These are phyloP conservation scores for Fusarium buxicola DNA, from an alignment of 2,329 filamentous ascomycete species.

Conservation along the genomic window DNA sequence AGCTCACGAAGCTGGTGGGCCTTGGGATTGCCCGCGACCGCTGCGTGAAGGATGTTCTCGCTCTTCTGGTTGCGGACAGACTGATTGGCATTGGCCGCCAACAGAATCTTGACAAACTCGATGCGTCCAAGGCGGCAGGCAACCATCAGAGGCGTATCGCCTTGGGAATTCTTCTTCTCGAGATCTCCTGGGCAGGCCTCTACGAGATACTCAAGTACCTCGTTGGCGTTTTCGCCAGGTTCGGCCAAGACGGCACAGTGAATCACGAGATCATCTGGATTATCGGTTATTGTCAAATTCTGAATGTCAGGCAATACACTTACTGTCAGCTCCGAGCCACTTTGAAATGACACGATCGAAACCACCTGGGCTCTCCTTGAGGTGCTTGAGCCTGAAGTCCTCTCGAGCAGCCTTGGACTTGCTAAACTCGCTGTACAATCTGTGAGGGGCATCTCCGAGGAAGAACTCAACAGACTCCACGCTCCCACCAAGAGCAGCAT, in stretches of 20 bases:
- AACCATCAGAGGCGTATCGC: slow-evolving; percentile 75
- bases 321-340: slow-evolving; percentile 72
- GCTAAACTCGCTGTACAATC: slow-evolving; percentile 76
- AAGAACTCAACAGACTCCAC: slow-evolving; percentile 83
- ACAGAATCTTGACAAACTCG: slow-evolving; percentile 69
- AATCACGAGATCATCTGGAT: slow-evolving; percentile 69
- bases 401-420: slow-evolving; percentile 67
- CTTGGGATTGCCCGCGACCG: slow-evolving; percentile 52
- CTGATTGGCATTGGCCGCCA: slow-evolving; percentile 77
- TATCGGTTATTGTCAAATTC: slow-evolving; percentile 36
- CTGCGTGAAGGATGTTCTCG: slow-evolving; percentile 76
- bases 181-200: slow-evolving; percentile 70
- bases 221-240: slow-evolving; percentile 55
- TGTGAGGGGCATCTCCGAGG: slow-evolving; percentile 74
- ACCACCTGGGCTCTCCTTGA: slow-evolving; percentile 69
- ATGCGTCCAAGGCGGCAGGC: slow-evolving; percentile 69
- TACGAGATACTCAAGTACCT: slow-evolving; percentile 74
- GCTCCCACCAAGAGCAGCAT: slow-evolving; percentile 66
- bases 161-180: slow-evolving; percentile 68
- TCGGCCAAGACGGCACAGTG: slow-evolving; percentile 71
- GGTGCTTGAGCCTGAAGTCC: slow-evolving; percentile 70
- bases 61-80: slow-evolving; percentile 69
- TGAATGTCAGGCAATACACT: slow-evolving; percentile 46
- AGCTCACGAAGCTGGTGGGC: slow-evolving; percentile 57
- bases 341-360: slow-evolving; percentile 71